Conservation (phyloP, 306 rosid species). For the Prunus mira region DNA sequence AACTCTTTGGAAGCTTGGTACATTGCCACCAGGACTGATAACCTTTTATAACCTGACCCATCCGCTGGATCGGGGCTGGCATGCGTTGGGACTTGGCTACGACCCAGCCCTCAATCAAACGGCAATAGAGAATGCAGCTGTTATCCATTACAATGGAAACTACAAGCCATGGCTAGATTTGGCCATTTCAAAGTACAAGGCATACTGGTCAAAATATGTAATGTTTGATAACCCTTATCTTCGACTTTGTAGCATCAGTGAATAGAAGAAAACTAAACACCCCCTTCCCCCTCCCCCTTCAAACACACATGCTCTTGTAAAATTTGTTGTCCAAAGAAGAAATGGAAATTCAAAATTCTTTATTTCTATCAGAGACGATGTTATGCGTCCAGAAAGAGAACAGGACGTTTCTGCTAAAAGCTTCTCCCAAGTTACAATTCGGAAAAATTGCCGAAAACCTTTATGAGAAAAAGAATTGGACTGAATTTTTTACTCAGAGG, state of each 20-base stretch:
- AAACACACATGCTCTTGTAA: background rate
- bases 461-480: too few relatives aligned
- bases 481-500: too few relatives aligned
- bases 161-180: constrained; percentile 96
- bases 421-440: background rate
- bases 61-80: constrained; percentile 88
- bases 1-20: constrained; percentile 97
- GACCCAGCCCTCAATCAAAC: constrained; percentile 89
- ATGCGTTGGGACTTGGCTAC: constrained; percentile 92
- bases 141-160: constrained; percentile 95
- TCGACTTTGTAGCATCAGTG: constrained; percentile 55
- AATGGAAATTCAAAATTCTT: background rate
- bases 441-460: background rate
- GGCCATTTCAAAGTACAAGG: constrained; percentile 86
- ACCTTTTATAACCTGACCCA: constrained; percentile 84
- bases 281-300: background rate
- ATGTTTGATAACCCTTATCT: constrained; percentile 74
- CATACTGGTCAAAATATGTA: constrained; percentile 87
- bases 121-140: constrained; percentile 79
- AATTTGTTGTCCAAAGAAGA: background rate
- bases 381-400: background rate
- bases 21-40: constrained; percentile 88
- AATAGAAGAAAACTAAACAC: constrained; percentile 7
- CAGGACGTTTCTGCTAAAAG: background rate
- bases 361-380: background rate